Evolutionary conservation across 2,329 filamentous ascomycete species (phyloP), one percentile per base, ranked within the genome.

Genomic region (Cylindrodendrum hubeiense): DNA sequence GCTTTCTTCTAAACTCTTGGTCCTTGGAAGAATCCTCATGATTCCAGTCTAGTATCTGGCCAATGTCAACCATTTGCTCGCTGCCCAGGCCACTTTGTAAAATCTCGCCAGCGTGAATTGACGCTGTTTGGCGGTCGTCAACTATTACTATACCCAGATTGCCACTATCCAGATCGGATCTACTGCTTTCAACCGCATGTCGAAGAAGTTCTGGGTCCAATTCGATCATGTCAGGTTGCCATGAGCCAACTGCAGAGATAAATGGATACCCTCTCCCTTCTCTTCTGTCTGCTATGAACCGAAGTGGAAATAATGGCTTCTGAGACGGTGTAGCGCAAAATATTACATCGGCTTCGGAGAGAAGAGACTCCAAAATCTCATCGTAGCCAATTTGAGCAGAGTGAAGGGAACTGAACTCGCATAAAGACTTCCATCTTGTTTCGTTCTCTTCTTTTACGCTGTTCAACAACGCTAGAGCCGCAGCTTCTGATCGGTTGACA

Each of bases 91-190:
- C 85, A 0, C 89, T 89, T 77, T 90, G 85, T 8, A 92, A 86
- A 8, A 93, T 79, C 75, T 93, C 91, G 0, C 91, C 91, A 0
- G 90, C 88, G 70, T 92, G 89, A 64, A 86, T 83, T 21, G 91
- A 75, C 58, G 87, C 88, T 2, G 86, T 87, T 17, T 89, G 85
- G 0, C 90, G 82, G 55, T 85, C 89, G 70, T 87, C 86, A 9
- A 86, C 85, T 12, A 85, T 79, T 21, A 87, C 76, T 2, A 59
- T 63, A 0, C 70, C 61, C 33, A 0, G n/a, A 3, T 0, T 34
- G 13, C 19, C 34, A 2, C 58, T 63, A 1, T 2, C 30, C 1
- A 46, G 52, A 0, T 33, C 65, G 12, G 60, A 64, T 62, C 63
- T 4, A 26, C 28, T 10, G 55, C 22, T 2, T 19, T 34, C 12